Base-by-base conservation (phyloP, 148 eudicot species). In the Camellia granthamiana region DNA sequence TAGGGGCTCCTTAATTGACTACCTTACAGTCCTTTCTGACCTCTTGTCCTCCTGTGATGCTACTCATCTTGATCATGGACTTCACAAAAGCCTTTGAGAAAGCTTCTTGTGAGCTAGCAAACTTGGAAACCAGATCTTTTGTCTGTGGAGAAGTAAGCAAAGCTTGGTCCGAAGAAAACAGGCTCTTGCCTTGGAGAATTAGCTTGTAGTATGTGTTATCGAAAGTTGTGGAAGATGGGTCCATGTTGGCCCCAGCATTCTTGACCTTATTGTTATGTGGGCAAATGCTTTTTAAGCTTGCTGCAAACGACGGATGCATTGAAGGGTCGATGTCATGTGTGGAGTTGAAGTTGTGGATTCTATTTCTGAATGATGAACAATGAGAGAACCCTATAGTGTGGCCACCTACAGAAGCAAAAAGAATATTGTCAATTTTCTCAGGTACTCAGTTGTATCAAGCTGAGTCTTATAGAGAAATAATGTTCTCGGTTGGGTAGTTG, bases 311-410 rank as follows among this genome's bases (percentile, higher is more conserved):
- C 13, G 89, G 87, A n/a, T 89, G 84, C 7, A 92, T 52, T 19
- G 90, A 85, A 18, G 97, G 94, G 75, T 92, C 94, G 30, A 88
- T 74, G 72, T 87, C 89, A 7, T 82, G 82, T n/a, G 86, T 87
- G n/a, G 90, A 43, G 82, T 84, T 82, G 66, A 92, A 90, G 88
- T 82, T 86, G 78, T 81, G 88, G 87, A 92, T 84, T 78, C 98
- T 87, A 72, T 81, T 88, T 77, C 87, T 80, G 85, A 94, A 94
- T 6, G 98, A 92, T 30, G 97, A 90, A 85, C 98, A 94, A 79
- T 94, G 98, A 68, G 98, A 84, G 82, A 94, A 92, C 3, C 98
- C 97, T n/a, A 94, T 88, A 54, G 95, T 94, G 77, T 92, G 98
- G 11, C 92, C 98, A 47, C 98, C 98, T 92, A 83, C 67, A 77